Evolutionary conservation across 805 yeast genomes (phyloP).

Genomic region (Debaryomyces tyrocola): DNA sequence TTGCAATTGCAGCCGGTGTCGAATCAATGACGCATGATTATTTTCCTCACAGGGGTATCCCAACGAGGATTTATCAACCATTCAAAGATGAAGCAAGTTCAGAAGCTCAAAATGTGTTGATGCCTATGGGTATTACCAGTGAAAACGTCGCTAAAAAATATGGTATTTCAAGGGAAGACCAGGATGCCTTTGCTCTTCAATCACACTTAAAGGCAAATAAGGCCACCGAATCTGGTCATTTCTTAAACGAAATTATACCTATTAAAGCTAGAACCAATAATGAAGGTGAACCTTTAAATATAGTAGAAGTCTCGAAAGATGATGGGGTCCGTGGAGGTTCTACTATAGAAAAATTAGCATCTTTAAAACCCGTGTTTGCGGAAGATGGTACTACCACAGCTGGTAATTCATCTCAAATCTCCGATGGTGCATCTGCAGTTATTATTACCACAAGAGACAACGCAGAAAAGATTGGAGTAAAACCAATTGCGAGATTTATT

Average conservation of each 20-base stretch:
- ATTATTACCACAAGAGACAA: conserved; percentile 32
- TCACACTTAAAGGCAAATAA: conserved; percentile 23
- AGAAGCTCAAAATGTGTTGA: conserved; percentile 27
- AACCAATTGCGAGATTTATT: conserved; percentile 28
- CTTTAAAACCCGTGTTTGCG: conserved; percentile 29
- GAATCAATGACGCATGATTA: conserved; percentile 43
- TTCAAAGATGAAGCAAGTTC: conserved; percentile 13
- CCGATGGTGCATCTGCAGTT: conserved; percentile 38
- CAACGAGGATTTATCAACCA: conserved; percentile 25
- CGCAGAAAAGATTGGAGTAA: conserved; percentile 31
- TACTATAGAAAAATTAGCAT: conserved; percentile 25
- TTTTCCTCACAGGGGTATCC: conserved; percentile 40
- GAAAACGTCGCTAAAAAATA: conserved; percentile 24
- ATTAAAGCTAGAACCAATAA: conserved; percentile 11
- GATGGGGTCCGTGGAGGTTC: conserved; percentile 30
- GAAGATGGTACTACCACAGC: conserved; percentile 34
- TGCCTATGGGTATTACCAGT: conserved; percentile 32
- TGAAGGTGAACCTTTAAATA: conserved; percentile 10
- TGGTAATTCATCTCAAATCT: conserved; percentile 37
- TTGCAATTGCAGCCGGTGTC: conserved; percentile 43
- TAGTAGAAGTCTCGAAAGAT: conserved; percentile 16
- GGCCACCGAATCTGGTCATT: conserved; percentile 23
- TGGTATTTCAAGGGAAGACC: conserved; percentile 23
- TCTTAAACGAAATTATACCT: conserved; percentile 20
- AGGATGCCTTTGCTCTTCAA: conserved; percentile 23